A percentile compares a stretch with the other conserved stretches of the same genome.
phyloP scores from a whole-genome alignment of 176 grass and related monocot genomes.

The Zoysia pacifica region DNA sequence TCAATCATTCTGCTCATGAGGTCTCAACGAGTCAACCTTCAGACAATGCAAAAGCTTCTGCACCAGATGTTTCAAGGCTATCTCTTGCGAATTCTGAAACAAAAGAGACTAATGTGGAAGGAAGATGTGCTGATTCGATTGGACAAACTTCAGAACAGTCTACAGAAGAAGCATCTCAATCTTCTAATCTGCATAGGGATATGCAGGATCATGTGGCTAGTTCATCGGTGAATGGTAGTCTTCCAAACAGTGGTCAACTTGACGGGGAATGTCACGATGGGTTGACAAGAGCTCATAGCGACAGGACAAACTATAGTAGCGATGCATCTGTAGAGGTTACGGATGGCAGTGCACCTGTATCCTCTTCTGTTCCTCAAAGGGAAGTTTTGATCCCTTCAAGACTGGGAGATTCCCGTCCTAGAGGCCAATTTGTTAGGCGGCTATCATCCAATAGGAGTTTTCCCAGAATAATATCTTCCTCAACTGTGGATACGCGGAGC shows the following conservation, averaged over 20 bases:
- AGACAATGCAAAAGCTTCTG: slow-evolving; percentile 54
- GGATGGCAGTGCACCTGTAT: slow-evolving; percentile 38
- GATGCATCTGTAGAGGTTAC: slow-evolving; percentile 67
- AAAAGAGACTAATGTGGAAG: slow-evolving; percentile 51
- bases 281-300: slow-evolving; percentile 46
- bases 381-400: slow-evolving; percentile 51
- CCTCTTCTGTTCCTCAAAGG: slow-evolving; percentile 54
- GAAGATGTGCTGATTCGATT: slow-evolving; percentile 47
- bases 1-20: slow-evolving; percentile 43
- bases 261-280: slow-evolving; percentile 49
- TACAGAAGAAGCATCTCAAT: slow-evolving; percentile 47
- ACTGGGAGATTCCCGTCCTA: slow-evolving; percentile 41
- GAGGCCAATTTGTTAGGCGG: slow-evolving; percentile 52
- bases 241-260: slow-evolving; percentile 53
- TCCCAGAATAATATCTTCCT: slow-evolving; percentile 68
- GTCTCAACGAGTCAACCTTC: slow-evolving; percentile 30
- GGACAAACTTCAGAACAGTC: slow-evolving; percentile 47
- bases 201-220: slow-evolving; percentile 35
- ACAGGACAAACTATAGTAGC: slow-evolving; percentile 61
- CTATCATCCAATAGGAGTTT: slow-evolving; percentile 62
- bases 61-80: slow-evolving; percentile 46
- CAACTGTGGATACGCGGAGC: slow-evolving; percentile 58
- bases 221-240: slow-evolving; percentile 45
- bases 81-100: slow-evolving; percentile 53
- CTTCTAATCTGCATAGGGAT: slow-evolving; percentile 44